phyloP scores from a whole-genome alignment of 768 basidiomycete species.

The Amanita pseudoporphyria region DNA sequence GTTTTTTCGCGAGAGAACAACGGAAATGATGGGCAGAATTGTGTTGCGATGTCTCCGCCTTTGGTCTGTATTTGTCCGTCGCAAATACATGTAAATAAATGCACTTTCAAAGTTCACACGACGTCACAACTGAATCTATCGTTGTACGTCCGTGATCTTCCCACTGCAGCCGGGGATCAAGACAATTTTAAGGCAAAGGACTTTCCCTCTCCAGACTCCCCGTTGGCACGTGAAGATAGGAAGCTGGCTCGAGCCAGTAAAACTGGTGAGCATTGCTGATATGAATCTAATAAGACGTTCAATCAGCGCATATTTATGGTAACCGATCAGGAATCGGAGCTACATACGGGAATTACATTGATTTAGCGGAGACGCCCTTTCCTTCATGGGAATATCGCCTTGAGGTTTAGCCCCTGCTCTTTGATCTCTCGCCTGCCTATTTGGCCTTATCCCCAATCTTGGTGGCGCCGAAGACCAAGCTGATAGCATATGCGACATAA shows the following conservation, averaged over 20 bases:
- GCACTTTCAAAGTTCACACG: neutral
- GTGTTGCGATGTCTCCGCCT: neutral
- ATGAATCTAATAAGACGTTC: conserved; percentile 27
- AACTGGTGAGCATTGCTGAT: neutral
- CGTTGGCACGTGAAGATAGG: conserved; percentile 27
- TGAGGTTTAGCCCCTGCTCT: conserved; percentile 12
- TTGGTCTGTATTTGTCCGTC: neutral
- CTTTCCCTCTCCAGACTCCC: conserved; percentile 33
- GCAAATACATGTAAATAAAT: neutral
- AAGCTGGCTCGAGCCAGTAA: conserved; percentile 27
- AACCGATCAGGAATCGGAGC: conserved; percentile 5
- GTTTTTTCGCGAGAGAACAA: conserved; percentile 27
- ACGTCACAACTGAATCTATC: conserved; percentile 25
- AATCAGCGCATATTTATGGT: conserved; percentile 39
- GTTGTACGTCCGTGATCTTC: conserved; percentile 37
- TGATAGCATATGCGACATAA: conserved; percentile 42
- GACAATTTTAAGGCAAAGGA: conserved; percentile 28
- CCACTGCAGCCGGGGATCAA: conserved; percentile 30
- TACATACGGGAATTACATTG: neutral
- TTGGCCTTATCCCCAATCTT: conserved; percentile 33
- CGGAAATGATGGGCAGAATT: neutral
- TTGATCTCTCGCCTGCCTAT: conserved; percentile 29
- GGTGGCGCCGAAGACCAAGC: conserved; percentile 40
- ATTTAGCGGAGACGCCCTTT: conserved; percentile 34
- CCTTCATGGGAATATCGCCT: conserved; percentile 34